A percentile compares a stretch with the other conserved stretches of the same genome.
Evolutionary conservation across 2,329 filamentous ascomycete genomes (phyloP).

Genomic region (Sordariomycetes sp.): DNA sequence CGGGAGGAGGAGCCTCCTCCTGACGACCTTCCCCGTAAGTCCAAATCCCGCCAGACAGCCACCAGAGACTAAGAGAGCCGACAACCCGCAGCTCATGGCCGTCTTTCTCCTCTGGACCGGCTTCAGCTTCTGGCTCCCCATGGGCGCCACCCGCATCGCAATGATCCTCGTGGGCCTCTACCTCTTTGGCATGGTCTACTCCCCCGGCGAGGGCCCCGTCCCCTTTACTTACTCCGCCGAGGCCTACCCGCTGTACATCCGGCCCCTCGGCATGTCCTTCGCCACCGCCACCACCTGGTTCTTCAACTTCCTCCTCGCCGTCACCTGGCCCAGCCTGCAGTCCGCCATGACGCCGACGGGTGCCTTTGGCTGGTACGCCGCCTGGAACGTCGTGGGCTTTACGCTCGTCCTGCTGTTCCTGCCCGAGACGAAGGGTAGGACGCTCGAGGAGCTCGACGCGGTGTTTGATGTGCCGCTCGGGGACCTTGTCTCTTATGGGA

Average conservation of each 20-base stretch:
- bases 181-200: slow-evolving; percentile 35
- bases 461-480: slow-evolving; percentile 13
- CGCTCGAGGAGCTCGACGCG: slow-evolving; percentile 27
- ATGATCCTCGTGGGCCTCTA: slow-evolving; percentile 35
- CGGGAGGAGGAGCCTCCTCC: slow-evolving; percentile 48
- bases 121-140: slow-evolving; percentile 30
- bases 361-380: slow-evolving; percentile 34
- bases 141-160: slow-evolving; percentile 20
- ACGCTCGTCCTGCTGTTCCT: slow-evolving; percentile 25
- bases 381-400: slow-evolving; percentile 32
- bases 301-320: slow-evolving; percentile 22
- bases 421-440: slow-evolving; percentile 29
- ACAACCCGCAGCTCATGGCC: slow-evolving; percentile 33
- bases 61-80: not conserved
- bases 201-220: slow-evolving; percentile 47
- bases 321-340: slow-evolving; percentile 32
- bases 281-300: slow-evolving; percentile 38
- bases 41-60: not conserved
- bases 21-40: slow-evolving; percentile 43
- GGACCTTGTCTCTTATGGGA: not conserved
- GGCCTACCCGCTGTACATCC: slow-evolving; percentile 50
- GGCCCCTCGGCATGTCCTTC: slow-evolving; percentile 47
- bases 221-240: slow-evolving; percentile 57
- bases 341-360: slow-evolving; percentile 29
- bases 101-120: slow-evolving; percentile 32